Evolutionary conservation across 2,329 filamentous ascomycete species (phyloP).

Genomic region (Rasamsonia emersonii): DNA sequence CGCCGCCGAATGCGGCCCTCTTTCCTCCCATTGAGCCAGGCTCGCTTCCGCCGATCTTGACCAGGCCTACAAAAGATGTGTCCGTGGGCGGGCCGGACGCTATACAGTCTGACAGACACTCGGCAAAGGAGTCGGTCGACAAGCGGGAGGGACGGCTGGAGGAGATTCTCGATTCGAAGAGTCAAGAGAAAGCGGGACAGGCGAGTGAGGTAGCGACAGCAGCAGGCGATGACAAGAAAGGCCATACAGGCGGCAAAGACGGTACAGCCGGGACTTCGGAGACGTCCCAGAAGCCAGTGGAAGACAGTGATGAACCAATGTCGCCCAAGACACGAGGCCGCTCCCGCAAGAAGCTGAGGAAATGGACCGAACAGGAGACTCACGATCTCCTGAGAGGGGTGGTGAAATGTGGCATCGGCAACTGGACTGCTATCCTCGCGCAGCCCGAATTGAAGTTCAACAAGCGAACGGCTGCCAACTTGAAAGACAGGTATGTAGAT

Average conservation of each 20-base stretch:
- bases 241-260: constrained; percentile 6
- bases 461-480: constrained; percentile 50
- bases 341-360: constrained; percentile 41
- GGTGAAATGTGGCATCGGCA: constrained; percentile 53
- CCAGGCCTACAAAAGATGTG: constrained; percentile 22
- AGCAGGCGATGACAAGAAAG: background rate
- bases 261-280: no score
- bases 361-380: constrained; percentile 57
- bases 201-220: constrained; percentile 6
- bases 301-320: constrained; percentile 15
- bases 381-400: constrained; percentile 50
- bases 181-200: constrained; percentile 10
- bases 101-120: constrained; percentile 10
- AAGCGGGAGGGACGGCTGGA: constrained; percentile 26
- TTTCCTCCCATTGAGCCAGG: constrained; percentile 53
- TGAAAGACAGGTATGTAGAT: constrained; percentile 48
- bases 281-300: constrained; percentile 3
- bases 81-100: constrained; percentile 16
- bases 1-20: constrained; percentile 52
- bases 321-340: constrained; percentile 28
- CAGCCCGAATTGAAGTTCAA: constrained; percentile 50
- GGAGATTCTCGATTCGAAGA: constrained; percentile 23
- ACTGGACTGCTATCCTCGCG: constrained; percentile 55
- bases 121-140: constrained; percentile 19
- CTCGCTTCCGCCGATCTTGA: constrained; percentile 28